phyloP scores from a whole-genome alignment of 768 basidiomycete genomes.

The Hirschioporus abietinus region DNA sequence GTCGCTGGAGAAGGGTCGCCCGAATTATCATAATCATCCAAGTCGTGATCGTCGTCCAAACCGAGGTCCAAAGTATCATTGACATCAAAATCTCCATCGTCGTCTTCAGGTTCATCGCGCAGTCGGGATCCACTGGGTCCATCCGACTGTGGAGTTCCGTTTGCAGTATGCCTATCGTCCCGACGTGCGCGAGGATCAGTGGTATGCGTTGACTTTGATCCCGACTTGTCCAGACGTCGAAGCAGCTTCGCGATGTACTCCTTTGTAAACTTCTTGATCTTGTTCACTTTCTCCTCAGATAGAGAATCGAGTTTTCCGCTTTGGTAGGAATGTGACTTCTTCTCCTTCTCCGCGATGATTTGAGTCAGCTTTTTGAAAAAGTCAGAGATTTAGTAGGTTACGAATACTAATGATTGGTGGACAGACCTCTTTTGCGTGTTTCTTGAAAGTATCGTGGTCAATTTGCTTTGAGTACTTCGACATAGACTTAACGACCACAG shows the following conservation, averaged over 20 bases:
- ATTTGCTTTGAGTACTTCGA: constrained; percentile 78
- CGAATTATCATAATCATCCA: constrained; percentile 8
- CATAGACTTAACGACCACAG: constrained; percentile 90
- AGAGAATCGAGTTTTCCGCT: constrained; percentile 70
- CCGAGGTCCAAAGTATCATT: constrained; percentile 24
- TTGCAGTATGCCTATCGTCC: constrained; percentile 9
- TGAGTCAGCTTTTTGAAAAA: constrained; percentile 62
- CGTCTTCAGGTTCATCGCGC: constrained; percentile 19
- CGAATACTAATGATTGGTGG: constrained; percentile 2
- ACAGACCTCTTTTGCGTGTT: constrained; percentile 88
- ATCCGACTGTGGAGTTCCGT: constrained; percentile 12
- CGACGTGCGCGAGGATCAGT: constrained; percentile 17
- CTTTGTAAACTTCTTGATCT: constrained; percentile 92
- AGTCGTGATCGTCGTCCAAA: constrained; percentile 20
- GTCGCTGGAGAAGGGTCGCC: constrained; percentile 2
- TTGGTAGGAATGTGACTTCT: constrained; percentile 76
- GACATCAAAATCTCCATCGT: constrained; percentile 21
- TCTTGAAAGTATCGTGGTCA: constrained; percentile 83
- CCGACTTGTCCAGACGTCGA: constrained; percentile 53
- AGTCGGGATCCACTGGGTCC: constrained; percentile 5
- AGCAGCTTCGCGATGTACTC: constrained; percentile 84
- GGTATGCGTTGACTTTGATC: constrained; percentile 18
- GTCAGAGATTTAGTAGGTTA: constrained; percentile 6
- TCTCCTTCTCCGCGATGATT: constrained; percentile 90
- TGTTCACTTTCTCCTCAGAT: constrained; percentile 78